Conservation (phyloP, 345 rosid genomes). For the Atalantia buxifolia region DNA sequence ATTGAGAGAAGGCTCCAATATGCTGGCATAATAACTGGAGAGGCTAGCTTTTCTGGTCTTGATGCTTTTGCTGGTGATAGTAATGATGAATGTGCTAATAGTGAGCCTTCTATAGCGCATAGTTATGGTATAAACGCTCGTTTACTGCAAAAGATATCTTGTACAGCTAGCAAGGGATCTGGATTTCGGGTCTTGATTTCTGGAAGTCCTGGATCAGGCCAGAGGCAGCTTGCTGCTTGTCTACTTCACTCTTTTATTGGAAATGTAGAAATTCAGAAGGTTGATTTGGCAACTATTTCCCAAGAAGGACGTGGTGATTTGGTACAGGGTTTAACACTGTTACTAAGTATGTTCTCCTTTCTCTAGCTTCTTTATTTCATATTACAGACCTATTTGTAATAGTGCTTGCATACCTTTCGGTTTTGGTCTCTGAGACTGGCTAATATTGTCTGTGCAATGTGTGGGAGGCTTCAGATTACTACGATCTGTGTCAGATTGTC, state of each 20-base stretch:
- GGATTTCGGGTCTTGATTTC: constrained; percentile 76
- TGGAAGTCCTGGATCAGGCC: constrained; percentile 85
- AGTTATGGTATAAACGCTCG: constrained; percentile 24
- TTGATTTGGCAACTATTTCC: constrained; percentile 85
- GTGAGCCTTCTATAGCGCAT: constrained; percentile 29
- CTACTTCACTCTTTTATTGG: constrained; percentile 83
- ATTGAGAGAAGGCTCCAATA: constrained; percentile 54
- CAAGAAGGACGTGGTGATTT: constrained; percentile 94
- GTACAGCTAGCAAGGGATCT: constrained; percentile 44
- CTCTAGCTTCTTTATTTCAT: constrained; percentile 5
- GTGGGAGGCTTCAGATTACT: neutral
- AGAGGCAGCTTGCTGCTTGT: constrained; percentile 90
- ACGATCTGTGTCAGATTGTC: neutral
- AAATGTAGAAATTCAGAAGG: constrained; percentile 75
- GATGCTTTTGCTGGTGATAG: constrained; percentile 40
- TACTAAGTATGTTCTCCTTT: constrained; percentile 60
- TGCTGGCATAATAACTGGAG: constrained; percentile 60
- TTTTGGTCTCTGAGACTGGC: neutral
- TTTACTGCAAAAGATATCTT: constrained; percentile 29
- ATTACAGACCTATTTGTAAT: neutral
- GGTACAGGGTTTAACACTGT: constrained; percentile 73
- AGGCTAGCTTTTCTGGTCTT: constrained; percentile 32
- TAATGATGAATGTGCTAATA: constrained; percentile 24
- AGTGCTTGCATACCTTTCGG: neutral
- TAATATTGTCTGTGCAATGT: neutral